Evolutionary conservation across 805 yeast genomes (phyloP), one percentile per base, ranked within the genome.

Genomic region (Pichia phayaonensis): DNA sequence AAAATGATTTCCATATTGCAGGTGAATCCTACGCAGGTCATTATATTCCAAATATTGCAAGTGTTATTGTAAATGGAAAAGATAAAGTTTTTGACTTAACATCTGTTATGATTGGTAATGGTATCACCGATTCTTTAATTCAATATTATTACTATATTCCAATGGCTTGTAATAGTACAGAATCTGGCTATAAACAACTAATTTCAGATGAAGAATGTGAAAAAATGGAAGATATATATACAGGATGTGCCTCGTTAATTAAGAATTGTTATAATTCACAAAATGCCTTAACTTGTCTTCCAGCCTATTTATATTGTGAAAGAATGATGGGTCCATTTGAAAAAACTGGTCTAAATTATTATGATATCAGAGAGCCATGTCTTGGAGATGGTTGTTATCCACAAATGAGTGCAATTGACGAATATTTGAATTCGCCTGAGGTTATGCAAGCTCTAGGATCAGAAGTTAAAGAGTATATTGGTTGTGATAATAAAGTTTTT

Each of bases 1-100:
- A 52, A 8, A 61, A 67, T 52, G 79, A 76, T 47, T 87, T 90
- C 77, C 96, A 89, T 67, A 86, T 90, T 64, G 84, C 96, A 42
- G 97, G 97, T 58, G 97, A 90, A 65, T 85, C 95, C 10, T 90
- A 90, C 62, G 97, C 92, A 20, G 97, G 97, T 46, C 95, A 89
- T 64, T 90, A 92, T 70, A 86, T 90, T 57, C 99, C 99, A 21
- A 86, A 78, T 11, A 86, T 90, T 68, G 95, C 95, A 8, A 66
- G 79, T 52, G 95, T 88, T 67, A 88, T 90, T 59, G 70, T 87
- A 59, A 72, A 78, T 40, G 88, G 86, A 61, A 73, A 77, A 23
- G 64, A 60, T 22, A 71, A 81, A 56, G 63, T 68, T 60, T 83
- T 83, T 69, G 76, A 85, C 60, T 75, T 88, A 60, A 73, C 83